phyloP scores from a whole-genome alignment of 164 flowering plant genomes.

The Magnolia sinica region DNA sequence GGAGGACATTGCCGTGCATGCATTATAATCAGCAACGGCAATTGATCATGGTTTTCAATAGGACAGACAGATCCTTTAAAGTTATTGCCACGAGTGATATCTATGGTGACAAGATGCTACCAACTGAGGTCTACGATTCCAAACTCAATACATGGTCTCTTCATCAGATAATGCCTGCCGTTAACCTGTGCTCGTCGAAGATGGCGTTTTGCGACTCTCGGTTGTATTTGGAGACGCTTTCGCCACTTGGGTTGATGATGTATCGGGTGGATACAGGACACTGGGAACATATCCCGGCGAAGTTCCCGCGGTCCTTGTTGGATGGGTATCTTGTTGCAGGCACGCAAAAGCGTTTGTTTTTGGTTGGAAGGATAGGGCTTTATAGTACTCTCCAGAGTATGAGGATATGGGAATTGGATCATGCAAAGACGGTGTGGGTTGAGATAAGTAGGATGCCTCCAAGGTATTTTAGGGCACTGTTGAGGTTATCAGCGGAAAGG shows the following conservation, averaged over 20 bases:
- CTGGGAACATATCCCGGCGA: slow-evolving; percentile 95
- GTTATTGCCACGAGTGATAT: slow-evolving; percentile 90
- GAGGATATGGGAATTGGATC: slow-evolving; percentile 98
- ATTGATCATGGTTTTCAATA: slow-evolving; percentile 78
- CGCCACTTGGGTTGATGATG: slow-evolving; percentile 94
- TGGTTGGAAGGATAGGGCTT: slow-evolving; percentile 87
- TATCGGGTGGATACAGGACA: slow-evolving; percentile 62
- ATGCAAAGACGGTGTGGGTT: slow-evolving; percentile 66
- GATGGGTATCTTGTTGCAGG: slow-evolving; percentile 96
- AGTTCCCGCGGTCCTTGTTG: slow-evolving; percentile 79
- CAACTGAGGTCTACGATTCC: slow-evolving; percentile 91
- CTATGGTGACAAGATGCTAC: slow-evolving; percentile 75
- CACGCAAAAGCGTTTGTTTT: slow-evolving; percentile 73
- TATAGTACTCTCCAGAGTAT: slow-evolving; percentile 87
- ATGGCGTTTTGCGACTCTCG: slow-evolving; percentile 91
- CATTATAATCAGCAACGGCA: slow-evolving; percentile 89
- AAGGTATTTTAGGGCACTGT: slow-evolving; percentile 68
- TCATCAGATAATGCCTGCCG: slow-evolving; percentile 90
- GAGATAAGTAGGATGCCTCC: slow-evolving; percentile 97
- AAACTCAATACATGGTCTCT: slow-evolving; percentile 68
- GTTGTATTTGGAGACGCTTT: slow-evolving; percentile 80
- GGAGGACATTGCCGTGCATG: slow-evolving; percentile 84
- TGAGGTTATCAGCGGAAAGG: slow-evolving; percentile 91
- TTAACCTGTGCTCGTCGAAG: slow-evolving; percentile 89
- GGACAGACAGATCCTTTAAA: slow-evolving; percentile 63